Base-by-base conservation (phyloP, 2,329 filamentous ascomycete genomes). In the Fusarium praegraminearum region DNA sequence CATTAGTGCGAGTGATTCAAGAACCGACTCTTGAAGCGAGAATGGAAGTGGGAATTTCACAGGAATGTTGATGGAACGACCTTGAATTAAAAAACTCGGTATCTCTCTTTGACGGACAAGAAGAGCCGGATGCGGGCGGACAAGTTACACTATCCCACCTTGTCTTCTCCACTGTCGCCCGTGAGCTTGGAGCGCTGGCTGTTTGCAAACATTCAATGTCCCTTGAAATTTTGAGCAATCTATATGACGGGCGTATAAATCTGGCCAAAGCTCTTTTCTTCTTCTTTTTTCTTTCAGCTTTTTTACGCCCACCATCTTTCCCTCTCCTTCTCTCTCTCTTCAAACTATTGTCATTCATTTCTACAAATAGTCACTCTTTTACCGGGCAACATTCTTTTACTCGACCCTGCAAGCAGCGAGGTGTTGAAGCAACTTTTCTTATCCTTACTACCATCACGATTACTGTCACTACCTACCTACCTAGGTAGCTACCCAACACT, bases 1-100 rank as follows among this genome's bases (percentile, higher is more conserved):
- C 64, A 67, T 67, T 67, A 67, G 64, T 46, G 62, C 22, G 49
- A 41, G 49, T 28, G 16, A 28, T 40, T 36, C 49, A 41, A 41
- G 36, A 35, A 35, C 33, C 33, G 38, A 28, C 18, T 45, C 18
- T 28, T 6, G 10, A 30, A n/a, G 16, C 10, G 15, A 26, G 18
- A 18, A 44, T 20, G 28, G 26, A 20, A 20, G 44, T 32, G n/a
- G 36, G 47, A 61, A 47, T n/a, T 35, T n/a, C 20, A 43, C 24
- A 52, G 61, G 62, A 60, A 52, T 65, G 61, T 30, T 36, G 35
- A 51, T 51, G 22, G 47, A 51, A 38, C 33, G 18, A 40, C 47
- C 33, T 33, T 35, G 36, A 47, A 43, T 22, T 13, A 28, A 38
- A 28, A 28, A 22, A 38, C 41, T 33, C 33, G 15, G 22, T 33